Evolutionary conservation across 1,284 basidiomycete species (phyloP).

Genomic region (Cutaneotrichosporon cavernicola): DNA sequence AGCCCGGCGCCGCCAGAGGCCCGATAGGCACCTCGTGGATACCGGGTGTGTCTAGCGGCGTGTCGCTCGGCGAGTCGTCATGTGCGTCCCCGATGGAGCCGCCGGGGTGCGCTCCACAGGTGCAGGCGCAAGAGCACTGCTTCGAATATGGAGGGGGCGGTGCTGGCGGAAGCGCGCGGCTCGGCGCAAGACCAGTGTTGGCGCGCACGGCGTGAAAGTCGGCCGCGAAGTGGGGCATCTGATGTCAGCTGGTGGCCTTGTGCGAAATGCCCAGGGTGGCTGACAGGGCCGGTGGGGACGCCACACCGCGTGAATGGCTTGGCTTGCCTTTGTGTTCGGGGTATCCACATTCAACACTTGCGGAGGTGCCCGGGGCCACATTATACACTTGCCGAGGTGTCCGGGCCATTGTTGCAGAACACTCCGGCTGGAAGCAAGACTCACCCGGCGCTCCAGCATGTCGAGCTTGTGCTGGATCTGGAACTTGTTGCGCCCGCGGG

Average conservation of each 20-base stretch:
- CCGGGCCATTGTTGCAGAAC: background rate
- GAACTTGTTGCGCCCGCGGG: conserved; percentile 8
- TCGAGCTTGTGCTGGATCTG: conserved; percentile 40
- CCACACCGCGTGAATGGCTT: background rate
- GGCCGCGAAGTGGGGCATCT: conserved; percentile 24
- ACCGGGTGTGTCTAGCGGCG: background rate
- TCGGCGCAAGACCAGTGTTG: conserved; percentile 17
- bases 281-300: background rate
- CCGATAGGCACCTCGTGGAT: background rate
- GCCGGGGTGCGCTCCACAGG: conserved; percentile 14
- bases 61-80: background rate
- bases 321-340: background rate
- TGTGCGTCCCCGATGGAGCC: background rate
- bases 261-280: background rate
- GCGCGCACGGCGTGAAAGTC: conserved; percentile 23
- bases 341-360: background rate
- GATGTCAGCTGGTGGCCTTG: background rate
- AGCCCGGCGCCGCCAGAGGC: background rate
- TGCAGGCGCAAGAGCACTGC: conserved; percentile 19
- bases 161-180: conserved; percentile 8
- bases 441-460: conserved; percentile 37
- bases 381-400: background rate
- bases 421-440: background rate
- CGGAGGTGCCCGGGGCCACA: background rate
- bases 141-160: conserved; percentile 17